phyloP scores from a whole-genome alignment of 164 flowering plant species.

The Nelumbo lutea region DNA sequence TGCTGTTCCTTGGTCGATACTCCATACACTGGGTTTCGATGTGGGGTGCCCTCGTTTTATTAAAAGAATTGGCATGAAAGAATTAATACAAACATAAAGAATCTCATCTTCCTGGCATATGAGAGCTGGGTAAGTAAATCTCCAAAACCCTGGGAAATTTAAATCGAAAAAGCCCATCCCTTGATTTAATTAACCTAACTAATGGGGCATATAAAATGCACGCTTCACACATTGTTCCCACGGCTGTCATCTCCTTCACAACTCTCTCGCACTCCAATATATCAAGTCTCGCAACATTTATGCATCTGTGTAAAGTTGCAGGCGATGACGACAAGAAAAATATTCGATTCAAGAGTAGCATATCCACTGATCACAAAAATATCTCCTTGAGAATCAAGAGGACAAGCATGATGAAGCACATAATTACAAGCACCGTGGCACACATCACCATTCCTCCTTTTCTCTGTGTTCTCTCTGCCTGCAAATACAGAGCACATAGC shows the following conservation, averaged over 20 bases:
- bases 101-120: background rate
- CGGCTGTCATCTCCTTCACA: slow-evolving; percentile 4
- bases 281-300: background rate
- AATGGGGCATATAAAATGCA: slow-evolving; percentile 3
- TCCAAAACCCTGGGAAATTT: slow-evolving; percentile 6
- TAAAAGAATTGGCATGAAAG: slow-evolving; percentile 1
- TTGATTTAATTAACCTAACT: background rate
- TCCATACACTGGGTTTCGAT: too few species aligned
- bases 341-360: background rate
- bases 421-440: slow-evolving; percentile 70
- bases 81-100: background rate
- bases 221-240: background rate
- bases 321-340: background rate
- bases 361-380: slow-evolving; percentile 37
- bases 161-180: background rate
- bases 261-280: background rate
- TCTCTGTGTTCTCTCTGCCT: slow-evolving; percentile 91
- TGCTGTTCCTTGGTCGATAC: too few species aligned
- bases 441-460: slow-evolving; percentile 94
- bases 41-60: too few species aligned
- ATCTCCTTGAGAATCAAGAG: slow-evolving; percentile 76
- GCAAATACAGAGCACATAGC: slow-evolving; percentile 17
- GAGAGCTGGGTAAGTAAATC: slow-evolving; percentile 5
- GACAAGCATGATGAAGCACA: slow-evolving; percentile 87
- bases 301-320: background rate